These are phyloP conservation scores for Xylariaceae sp. DNA, from an alignment of 2,329 filamentous ascomycete species.

Conservation along the genomic window DNA sequence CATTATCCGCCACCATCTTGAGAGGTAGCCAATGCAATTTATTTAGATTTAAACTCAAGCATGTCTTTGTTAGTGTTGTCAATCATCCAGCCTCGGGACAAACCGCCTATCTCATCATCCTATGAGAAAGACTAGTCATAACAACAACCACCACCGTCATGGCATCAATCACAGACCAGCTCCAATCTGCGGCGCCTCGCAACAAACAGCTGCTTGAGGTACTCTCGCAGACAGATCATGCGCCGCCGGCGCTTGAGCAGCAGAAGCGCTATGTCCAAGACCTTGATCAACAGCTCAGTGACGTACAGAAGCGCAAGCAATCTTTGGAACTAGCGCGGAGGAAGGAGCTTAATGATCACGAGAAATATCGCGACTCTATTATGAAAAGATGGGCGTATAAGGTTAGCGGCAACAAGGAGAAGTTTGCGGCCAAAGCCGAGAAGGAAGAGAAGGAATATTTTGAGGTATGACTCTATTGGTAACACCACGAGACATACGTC, in stretches of 20 bases:
- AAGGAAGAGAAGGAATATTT: slow-evolving; percentile 63
- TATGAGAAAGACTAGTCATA: background rate
- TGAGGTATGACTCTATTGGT: slow-evolving; percentile 43
- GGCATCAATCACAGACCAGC: slow-evolving; percentile 42
- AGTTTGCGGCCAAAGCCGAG: slow-evolving; percentile 54
- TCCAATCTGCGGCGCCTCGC: slow-evolving; percentile 47
- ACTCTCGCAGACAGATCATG: slow-evolving; percentile 57
- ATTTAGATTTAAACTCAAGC: no score
- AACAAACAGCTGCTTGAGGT: slow-evolving; percentile 52
- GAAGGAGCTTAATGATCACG: slow-evolving; percentile 57
- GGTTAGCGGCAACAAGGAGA: slow-evolving; percentile 54
- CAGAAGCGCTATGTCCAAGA: slow-evolving; percentile 53
- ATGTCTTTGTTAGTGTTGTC: no score
- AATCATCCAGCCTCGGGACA: background rate
- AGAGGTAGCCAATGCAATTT: no score
- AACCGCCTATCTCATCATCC: background rate
- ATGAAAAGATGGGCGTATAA: slow-evolving; percentile 59
- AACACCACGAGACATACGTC: background rate
- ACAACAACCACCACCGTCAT: slow-evolving; percentile 20
- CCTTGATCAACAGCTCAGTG: slow-evolving; percentile 49
- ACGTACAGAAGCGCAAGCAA: slow-evolving; percentile 46
- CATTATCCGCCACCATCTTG: no score
- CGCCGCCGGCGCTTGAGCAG: slow-evolving; percentile 51
- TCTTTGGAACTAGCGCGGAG: slow-evolving; percentile 48
- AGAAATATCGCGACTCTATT: slow-evolving; percentile 58